phyloP scores from a whole-genome alignment of 176 grass and related monocot species.

The Oropetium thomaeum region DNA sequence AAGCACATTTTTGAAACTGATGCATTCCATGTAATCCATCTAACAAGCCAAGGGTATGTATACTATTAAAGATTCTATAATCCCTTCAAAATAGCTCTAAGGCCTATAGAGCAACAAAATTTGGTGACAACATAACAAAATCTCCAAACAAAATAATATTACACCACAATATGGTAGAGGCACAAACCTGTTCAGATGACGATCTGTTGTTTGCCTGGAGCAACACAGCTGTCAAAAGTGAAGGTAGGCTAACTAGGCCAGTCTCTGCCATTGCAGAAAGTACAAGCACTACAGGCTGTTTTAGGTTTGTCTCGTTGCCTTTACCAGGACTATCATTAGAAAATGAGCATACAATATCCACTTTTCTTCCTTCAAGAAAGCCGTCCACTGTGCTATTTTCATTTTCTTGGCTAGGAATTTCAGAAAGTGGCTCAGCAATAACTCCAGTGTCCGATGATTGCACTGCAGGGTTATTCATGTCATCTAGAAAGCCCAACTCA shows the following conservation, averaged over 20 bases:
- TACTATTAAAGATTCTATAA: not conserved
- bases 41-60: slow-evolving; percentile 3
- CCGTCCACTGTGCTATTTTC: slow-evolving; percentile 42
- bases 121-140: slow-evolving; percentile 17
- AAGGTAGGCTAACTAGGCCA: slow-evolving; percentile 87
- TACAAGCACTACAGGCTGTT: slow-evolving; percentile 71
- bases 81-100: not conserved
- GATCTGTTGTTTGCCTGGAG: slow-evolving; percentile 95
- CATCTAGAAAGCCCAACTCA: slow-evolving; percentile 8
- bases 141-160: slow-evolving; percentile 9
- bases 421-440: slow-evolving; percentile 27
- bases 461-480: slow-evolving; percentile 20
- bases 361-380: slow-evolving; percentile 49
- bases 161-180: slow-evolving; percentile 17
- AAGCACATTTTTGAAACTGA: slow-evolving; percentile 14
- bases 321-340: slow-evolving; percentile 33
- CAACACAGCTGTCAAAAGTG: slow-evolving; percentile 93
- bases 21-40: not conserved
- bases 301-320: slow-evolving; percentile 59
- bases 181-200: slow-evolving; percentile 82
- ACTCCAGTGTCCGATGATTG: slow-evolving; percentile 20
- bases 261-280: slow-evolving; percentile 96
- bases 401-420: slow-evolving; percentile 41
- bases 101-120: slow-evolving; percentile 8
- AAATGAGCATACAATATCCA: slow-evolving; percentile 28